Conservation (phyloP, 2,329 filamentous ascomycete species). For the Cytospora mali region DNA sequence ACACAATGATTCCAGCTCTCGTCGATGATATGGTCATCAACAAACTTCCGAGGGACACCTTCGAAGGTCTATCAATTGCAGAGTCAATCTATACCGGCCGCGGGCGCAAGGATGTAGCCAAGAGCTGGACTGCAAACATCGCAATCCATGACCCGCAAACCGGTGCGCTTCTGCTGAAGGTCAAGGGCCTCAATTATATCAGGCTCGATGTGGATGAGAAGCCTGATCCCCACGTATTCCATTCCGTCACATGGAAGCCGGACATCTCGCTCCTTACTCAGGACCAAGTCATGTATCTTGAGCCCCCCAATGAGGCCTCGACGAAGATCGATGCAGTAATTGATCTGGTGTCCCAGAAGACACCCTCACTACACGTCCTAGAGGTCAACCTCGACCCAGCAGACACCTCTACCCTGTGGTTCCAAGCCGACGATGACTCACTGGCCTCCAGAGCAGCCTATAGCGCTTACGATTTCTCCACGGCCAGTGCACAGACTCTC, state of each 20-base stretch:
- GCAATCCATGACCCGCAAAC: constrained; percentile 30
- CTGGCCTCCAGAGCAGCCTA: no score
- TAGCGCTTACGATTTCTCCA: no score
- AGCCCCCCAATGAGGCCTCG: neutral
- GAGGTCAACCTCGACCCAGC: no score
- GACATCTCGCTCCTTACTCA: constrained; percentile 31
- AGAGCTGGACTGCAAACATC: constrained; percentile 31
- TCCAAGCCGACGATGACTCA: no score
- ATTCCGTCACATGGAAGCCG: constrained; percentile 30
- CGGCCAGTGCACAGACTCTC: no score
- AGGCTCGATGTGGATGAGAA: constrained; percentile 31
- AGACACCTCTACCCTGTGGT: no score
- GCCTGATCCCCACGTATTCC: constrained; percentile 33
- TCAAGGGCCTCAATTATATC: constrained; percentile 30
- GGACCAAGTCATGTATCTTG: neutral
- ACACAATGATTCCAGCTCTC: constrained; percentile 22
- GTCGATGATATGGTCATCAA: constrained; percentile 27
- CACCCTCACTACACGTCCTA: constrained; percentile 35
- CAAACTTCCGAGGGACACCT: neutral
- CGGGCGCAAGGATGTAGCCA: constrained; percentile 19
- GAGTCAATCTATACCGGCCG: no score
- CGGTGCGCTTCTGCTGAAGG: constrained; percentile 30
- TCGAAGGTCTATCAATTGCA: constrained; percentile 20
- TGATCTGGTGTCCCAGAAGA: constrained; percentile 41
- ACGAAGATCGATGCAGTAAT: constrained; percentile 31